Conservation (phyloP, 345 rosid genomes). For the Rhodomyrtus tomentosa region DNA sequence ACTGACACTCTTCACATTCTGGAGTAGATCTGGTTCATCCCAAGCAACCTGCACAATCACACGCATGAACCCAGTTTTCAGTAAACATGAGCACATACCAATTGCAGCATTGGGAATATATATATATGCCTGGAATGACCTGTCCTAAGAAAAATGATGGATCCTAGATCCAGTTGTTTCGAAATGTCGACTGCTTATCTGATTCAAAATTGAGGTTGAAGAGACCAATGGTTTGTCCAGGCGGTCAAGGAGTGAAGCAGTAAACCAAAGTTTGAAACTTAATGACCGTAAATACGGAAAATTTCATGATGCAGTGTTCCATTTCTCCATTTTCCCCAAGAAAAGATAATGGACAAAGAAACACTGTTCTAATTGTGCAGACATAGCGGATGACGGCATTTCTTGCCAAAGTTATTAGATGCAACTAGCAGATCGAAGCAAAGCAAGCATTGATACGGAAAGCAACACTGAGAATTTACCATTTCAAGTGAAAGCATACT, state of each 20-base stretch:
- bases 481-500: neutral
- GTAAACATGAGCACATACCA: neutral
- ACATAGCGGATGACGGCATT: neutral
- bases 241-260: neutral
- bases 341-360: neutral
- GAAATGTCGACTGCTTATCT: neutral
- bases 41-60: conserved; percentile 57
- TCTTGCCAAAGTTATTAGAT: neutral
- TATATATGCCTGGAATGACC: neutral
- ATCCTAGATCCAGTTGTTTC: neutral
- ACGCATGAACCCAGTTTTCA: neutral
- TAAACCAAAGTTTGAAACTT: neutral
- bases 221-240: neutral
- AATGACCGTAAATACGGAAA: no score
- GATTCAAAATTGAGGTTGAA: neutral
- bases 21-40: conserved; percentile 98
- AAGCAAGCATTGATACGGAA: neutral
- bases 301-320: neutral
- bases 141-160: neutral
- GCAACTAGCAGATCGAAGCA: neutral
- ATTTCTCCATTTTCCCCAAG: neutral
- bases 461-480: neutral
- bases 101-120: neutral
- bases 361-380: neutral
- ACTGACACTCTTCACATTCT: conserved; percentile 83